A percentile compares a stretch with the other conserved stretches of the same genome.
Conservation (phyloP, 192 early-diverging fungal genomes). For the Backusella circina region DNA sequence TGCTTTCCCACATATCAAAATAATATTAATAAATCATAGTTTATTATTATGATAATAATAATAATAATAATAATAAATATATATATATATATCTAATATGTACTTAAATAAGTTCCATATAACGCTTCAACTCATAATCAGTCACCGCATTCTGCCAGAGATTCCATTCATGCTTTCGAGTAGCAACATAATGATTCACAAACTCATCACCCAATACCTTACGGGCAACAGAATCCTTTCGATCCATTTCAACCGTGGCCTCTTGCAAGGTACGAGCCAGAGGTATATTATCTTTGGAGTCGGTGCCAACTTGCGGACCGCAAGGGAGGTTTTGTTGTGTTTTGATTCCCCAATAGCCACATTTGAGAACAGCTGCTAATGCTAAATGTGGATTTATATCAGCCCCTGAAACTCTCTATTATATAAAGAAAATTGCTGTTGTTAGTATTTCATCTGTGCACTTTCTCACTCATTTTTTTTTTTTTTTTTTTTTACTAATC, state of each 20-base stretch:
- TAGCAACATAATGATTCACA: slow-evolving; percentile 74
- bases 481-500: not conserved
- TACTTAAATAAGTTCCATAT: slow-evolving; percentile 59
- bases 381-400: slow-evolving; percentile 81
- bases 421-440: not conserved
- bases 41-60: slow-evolving; percentile 1
- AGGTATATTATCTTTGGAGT: slow-evolving; percentile 17
- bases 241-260: slow-evolving; percentile 63
- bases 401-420: slow-evolving; percentile 69
- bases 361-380: slow-evolving; percentile 65
- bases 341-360: slow-evolving; percentile 68
- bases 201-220: slow-evolving; percentile 71
- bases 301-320: not conserved
- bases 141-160: slow-evolving; percentile 73
- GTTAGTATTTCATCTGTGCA: slow-evolving; percentile 3
- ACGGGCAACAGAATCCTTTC: slow-evolving; percentile 60
- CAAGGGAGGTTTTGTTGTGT: slow-evolving; percentile 47
- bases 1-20: not conserved
- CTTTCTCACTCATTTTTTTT: not conserved
- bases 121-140: slow-evolving; percentile 65
- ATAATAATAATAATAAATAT: not conserved
- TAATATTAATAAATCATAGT: not conserved
- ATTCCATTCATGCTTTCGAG: slow-evolving; percentile 71
- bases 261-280: slow-evolving; percentile 62
- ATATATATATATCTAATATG: not conserved